Conservation (phyloP, 169 alveolate genomes). For the Plasmodium knowlesi region DNA sequence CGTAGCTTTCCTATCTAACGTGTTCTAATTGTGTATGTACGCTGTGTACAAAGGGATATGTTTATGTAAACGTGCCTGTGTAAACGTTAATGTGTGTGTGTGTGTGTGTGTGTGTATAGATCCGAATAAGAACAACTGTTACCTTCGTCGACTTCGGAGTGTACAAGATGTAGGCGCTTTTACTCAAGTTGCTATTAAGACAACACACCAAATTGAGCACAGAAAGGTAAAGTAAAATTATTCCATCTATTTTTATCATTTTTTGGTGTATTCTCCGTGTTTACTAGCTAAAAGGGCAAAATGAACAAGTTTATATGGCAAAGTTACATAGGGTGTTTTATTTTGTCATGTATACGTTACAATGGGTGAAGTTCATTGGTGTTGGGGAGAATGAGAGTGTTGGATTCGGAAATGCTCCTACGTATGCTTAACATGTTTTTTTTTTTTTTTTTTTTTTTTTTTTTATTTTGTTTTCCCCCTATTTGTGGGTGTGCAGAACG, state of each 20-base stretch:
- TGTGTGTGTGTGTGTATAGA: not conserved
- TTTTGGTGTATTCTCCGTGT: slow-evolving; percentile 4
- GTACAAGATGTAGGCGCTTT: slow-evolving; percentile 56
- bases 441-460: not conserved
- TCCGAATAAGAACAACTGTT: not conserved
- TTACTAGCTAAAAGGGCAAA: not conserved
- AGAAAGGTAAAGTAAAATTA: slow-evolving; percentile 25
- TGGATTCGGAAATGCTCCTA: not conserved
- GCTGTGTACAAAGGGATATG: not conserved
- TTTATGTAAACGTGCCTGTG: not conserved
- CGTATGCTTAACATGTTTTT: not conserved
- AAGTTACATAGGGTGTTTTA: not conserved
- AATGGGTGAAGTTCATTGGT: not conserved
- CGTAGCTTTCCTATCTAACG: not conserved
- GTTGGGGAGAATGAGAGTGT: not conserved
- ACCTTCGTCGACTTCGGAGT: slow-evolving; percentile 51
- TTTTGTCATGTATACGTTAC: not conserved
- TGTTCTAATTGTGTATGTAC: not conserved
- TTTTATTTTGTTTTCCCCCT: not conserved
- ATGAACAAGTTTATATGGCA: not conserved
- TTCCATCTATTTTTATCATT: slow-evolving; percentile 46
- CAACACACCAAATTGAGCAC: slow-evolving; percentile 40
- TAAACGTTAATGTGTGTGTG: not conserved
- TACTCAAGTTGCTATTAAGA: slow-evolving; percentile 55
- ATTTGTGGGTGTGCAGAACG: not conserved